Conservation (phyloP, 140 eudicot genomes). For the Flaveria floridana region DNA sequence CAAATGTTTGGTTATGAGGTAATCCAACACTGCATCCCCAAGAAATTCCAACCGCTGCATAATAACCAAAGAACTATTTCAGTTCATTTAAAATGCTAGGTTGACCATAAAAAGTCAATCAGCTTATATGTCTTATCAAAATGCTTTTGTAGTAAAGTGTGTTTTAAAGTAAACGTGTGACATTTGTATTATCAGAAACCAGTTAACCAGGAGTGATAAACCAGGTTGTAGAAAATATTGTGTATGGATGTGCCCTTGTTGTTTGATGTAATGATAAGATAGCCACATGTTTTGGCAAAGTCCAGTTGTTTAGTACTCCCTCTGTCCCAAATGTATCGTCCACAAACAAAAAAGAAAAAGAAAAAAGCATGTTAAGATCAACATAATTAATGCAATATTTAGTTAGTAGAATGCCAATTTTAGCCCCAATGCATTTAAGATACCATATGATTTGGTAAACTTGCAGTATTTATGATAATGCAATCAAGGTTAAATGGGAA, state of each 20-base stretch:
- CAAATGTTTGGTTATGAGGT: conserved; percentile 52
- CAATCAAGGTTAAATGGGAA: too few relatives aligned
- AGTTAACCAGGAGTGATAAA: too few relatives aligned
- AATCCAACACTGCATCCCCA: conserved; percentile 78
- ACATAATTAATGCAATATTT: too few relatives aligned
- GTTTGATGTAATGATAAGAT: neutral
- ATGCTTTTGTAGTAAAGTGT: neutral
- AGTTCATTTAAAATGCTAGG: neutral
- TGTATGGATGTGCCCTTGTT: neutral
- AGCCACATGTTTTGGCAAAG: neutral
- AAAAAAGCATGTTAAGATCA: too few relatives aligned
- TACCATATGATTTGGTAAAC: too few relatives aligned
- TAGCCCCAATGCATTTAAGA: too few relatives aligned
- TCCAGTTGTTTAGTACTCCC: too few relatives aligned
- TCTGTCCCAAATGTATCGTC: too few relatives aligned
- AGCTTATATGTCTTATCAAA: neutral
- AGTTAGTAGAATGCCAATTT: too few relatives aligned
- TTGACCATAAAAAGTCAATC: neutral
- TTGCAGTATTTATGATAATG: too few relatives aligned
- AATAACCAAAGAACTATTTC: neutral
- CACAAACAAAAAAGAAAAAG: too few relatives aligned
- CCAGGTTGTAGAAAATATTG: neutral
- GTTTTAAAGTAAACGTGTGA: neutral
- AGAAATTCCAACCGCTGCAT: conserved; percentile 78
- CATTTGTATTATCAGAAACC: too few relatives aligned